Base-by-base conservation (phyloP, 495 filamentous ascomycete genomes). In the Podospora australis region DNA sequence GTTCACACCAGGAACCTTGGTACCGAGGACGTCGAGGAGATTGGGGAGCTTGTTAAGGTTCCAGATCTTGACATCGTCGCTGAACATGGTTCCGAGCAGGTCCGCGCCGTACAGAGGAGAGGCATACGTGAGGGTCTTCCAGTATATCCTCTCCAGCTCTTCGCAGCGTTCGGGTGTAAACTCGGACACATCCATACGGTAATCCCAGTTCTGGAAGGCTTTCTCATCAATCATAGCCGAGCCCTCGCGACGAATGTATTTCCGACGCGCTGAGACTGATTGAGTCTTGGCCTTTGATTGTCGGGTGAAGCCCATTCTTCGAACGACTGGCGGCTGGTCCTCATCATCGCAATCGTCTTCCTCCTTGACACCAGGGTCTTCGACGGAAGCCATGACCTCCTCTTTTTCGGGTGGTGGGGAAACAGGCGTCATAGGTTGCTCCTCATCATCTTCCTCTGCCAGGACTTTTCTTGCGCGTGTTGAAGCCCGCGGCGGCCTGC, bases 21-120 rank as follows among this genome's bases (percentile, higher is more conserved):
- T 89, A 16, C 92, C 94, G 2, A 98, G 71, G 4, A 97, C 87
- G 66, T 98, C 94, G 5, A 98, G 80, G 35, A 98, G 70, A 59
- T 96, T 97, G 22, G 87, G 84, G 17, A 98, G 77, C 61, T 94
- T 91, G 47, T 91, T 90, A 8, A 98, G 82, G 59, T 98, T 97
- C 92, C 92, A 98, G 17, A 70, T 73, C 16, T 82, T 81, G n/a
- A 81, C 86, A 3, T 77, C 74, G 14, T 96, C 90, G 54, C 92
- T 85, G 58, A 98, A 98, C n/a, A 98, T 75, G 3, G 89, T 94
- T 20, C 92, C 92, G 29, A 87, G 86, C 78, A 98, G 91, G 70
- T 98, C 92, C 7, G 94, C 92, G 25, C 94, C 92, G 56, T 98
- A 98, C 67, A 98, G 77, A 0, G 92, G 92, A 39, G 86, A 86